Conservation (phyloP, 305 asterid species). For the Fraxinus sp. region DNA sequence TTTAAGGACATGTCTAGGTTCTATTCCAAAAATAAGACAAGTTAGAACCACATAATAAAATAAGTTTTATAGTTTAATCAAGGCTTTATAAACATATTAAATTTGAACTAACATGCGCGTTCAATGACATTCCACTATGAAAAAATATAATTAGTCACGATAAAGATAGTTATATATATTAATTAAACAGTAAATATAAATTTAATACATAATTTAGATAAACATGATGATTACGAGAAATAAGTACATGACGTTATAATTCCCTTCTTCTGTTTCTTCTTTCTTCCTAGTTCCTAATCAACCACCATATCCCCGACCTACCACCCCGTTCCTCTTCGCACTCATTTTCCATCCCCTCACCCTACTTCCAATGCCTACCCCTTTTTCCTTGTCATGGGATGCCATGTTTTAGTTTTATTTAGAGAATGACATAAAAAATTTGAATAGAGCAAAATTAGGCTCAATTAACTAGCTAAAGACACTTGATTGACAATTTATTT, state of each 20-base stretch:
- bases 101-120: neutral
- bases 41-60: neutral
- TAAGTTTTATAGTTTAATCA: too few relatives aligned
- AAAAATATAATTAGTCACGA: too few relatives aligned
- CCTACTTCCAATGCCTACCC: neutral
- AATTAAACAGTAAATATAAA: too few relatives aligned
- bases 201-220: neutral
- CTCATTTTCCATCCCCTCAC: neutral
- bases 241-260: too few relatives aligned
- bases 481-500: too few relatives aligned
- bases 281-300: too few relatives aligned
- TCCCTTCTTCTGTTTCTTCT: too few relatives aligned
- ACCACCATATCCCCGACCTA: too few relatives aligned
- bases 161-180: too few relatives aligned
- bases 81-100: neutral
- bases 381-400: neutral
- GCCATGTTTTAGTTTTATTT: neutral
- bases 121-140: neutral
- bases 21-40: neutral
- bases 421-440: neutral
- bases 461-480: neutral
- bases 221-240: neutral
- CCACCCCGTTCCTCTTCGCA: neutral
- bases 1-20: neutral
- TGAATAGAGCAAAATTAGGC: neutral